Base-by-base conservation (phyloP, 768 basidiomycete species). In the Pisolithus orientalis region DNA sequence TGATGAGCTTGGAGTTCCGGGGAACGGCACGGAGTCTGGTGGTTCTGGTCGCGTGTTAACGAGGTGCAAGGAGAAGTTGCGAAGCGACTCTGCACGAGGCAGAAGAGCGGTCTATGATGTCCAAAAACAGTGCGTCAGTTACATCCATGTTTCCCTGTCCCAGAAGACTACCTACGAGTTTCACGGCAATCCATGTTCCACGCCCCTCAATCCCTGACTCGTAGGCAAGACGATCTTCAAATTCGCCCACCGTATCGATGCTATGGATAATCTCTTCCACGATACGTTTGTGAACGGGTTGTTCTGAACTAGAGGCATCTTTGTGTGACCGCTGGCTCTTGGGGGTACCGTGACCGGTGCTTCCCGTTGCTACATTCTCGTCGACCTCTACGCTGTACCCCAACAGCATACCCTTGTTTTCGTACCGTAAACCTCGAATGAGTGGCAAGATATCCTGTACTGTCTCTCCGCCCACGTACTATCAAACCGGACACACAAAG, bases 381-480 rank as follows among this genome's bases (percentile, higher is more conserved):
- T 91, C 83, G 10, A 88, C 91, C 67, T 94, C 91, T 27, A 91
- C 90, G 47, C 84, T 87, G 69, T 96, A 95, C 21, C 79, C 84
- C 57, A 96, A 81, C 11, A 96, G 69, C 8, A 79, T 74, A 3
- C 90, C 94, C 55, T 84, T 87, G 60, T 88, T 86, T 54, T 78
- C 77, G 9, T 67, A 66, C 16, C 92, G 80, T 25, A 94, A 73
- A 11, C 68, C 61, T 39, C 74, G 70, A 39, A 96, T 77, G 0
- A 88, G 64, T 1, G 89, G 84, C 5, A 88, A 57, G 6, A 85
- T 79, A 16, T 78, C 83, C 37, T 79, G 75, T 0, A 85, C 87
- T 0, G 85, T 85, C 53, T 94, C 92, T 3, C 89, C 93, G 0
- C 93, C 92, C 1, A 94, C 93, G 58, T 95, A 97, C 85, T 92